Conservation (phyloP, 768 basidiomycete genomes). For the Fistulinella prunicolor region DNA sequence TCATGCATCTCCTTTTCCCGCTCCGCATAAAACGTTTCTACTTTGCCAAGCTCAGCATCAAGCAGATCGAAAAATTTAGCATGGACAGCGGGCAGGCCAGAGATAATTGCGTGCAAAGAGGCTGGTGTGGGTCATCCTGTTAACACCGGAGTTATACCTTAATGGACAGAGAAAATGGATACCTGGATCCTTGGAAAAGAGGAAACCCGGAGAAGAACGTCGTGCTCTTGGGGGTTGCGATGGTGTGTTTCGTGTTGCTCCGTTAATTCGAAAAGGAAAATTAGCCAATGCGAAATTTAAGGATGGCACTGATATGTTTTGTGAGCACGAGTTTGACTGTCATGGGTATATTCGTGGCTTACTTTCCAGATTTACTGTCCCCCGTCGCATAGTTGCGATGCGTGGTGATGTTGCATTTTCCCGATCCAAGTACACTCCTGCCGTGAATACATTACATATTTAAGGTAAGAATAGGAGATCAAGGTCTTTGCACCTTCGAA, state of each 20-base stretch:
- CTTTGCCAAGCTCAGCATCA: slow-evolving; percentile 78
- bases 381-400: neutral
- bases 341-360: neutral
- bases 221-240: neutral
- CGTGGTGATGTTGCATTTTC: too few species aligned
- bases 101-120: slow-evolving; percentile 48
- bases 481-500: slow-evolving; percentile 10
- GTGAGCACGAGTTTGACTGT: neutral
- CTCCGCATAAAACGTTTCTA: slow-evolving; percentile 77
- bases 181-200: slow-evolving; percentile 14
- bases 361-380: slow-evolving; percentile 10
- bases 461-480: too few species aligned
- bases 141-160: neutral
- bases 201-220: slow-evolving; percentile 1
- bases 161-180: neutral
- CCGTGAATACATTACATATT: too few species aligned
- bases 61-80: slow-evolving; percentile 72
- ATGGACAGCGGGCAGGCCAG: slow-evolving; percentile 58
- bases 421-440: too few species aligned
- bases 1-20: slow-evolving; percentile 61
- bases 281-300: slow-evolving; percentile 8
- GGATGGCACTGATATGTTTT: slow-evolving; percentile 7
- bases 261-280: slow-evolving; percentile 5
- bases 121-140: slow-evolving; percentile 23
- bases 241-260: neutral